These are phyloP conservation scores for Phycomyces blakesleeanus DNA, from an alignment of 192 early-diverging fungal species.

Conservation along the genomic window DNA sequence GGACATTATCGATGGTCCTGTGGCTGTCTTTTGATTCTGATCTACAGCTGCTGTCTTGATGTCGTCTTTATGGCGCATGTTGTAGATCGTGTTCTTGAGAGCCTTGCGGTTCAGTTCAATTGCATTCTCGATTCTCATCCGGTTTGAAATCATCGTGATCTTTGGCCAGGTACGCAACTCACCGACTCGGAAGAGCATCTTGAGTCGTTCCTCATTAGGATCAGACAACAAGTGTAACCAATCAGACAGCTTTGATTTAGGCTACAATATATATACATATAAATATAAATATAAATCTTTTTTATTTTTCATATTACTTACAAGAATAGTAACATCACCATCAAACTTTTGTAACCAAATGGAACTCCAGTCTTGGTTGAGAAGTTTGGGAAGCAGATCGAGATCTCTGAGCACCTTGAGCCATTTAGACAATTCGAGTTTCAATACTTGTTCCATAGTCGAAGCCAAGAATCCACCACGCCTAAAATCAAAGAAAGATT, in stretches of 20 bases:
- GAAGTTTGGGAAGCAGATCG: constrained; percentile 69
- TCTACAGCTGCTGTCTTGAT: no score
- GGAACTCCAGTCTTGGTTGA: constrained; percentile 76
- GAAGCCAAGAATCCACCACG: constrained; percentile 86
- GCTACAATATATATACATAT: no score
- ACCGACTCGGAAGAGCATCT: constrained; percentile 56
- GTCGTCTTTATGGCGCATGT: background rate
- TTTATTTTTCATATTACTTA: no score
- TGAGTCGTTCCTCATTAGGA: constrained; percentile 53
- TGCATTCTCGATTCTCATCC: constrained; percentile 70
- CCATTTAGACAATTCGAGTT: constrained; percentile 86
- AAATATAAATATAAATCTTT: no score
- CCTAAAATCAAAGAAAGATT: constrained; percentile 28
- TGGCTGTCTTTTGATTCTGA: background rate
- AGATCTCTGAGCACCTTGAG: constrained; percentile 75
- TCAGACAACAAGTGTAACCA: constrained; percentile 62
- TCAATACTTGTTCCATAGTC: constrained; percentile 72
- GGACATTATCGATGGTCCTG: background rate
- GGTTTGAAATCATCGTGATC: constrained; percentile 70
- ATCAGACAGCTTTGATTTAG: constrained; percentile 56
- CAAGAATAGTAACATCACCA: constrained; percentile 81
- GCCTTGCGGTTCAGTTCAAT: constrained; percentile 44
- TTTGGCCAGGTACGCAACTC: constrained; percentile 70
- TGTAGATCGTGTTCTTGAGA: background rate
- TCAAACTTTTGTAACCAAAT: constrained; percentile 90